Evolutionary conservation across 495 filamentous ascomycete species (phyloP).

Genomic region (Penicillium antarcticum): DNA sequence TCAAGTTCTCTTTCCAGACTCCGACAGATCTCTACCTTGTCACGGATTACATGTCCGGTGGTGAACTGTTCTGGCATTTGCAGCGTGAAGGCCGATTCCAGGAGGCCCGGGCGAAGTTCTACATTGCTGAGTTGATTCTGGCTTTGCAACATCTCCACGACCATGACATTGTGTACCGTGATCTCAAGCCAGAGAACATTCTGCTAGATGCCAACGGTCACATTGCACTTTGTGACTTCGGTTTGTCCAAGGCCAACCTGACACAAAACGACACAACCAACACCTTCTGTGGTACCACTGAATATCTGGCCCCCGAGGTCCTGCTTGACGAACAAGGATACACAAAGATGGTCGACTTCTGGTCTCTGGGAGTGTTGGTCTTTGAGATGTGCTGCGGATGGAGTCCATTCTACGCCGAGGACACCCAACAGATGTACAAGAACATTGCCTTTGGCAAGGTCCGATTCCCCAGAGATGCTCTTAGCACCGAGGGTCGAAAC

Average conservation of each 20-base stretch:
- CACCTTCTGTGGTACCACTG: constrained; percentile 97
- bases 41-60: constrained; percentile 99
- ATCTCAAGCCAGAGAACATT: constrained; percentile 85
- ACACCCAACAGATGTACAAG: constrained; percentile 99
- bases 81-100: constrained; percentile 97
- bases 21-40: constrained; percentile 95
- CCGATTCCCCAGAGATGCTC: constrained; percentile 88
- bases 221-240: constrained; percentile 84
- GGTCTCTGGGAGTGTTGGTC: constrained; percentile 95
- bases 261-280: constrained; percentile 96
- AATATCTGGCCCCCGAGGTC: constrained; percentile 95
- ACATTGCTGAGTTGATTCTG: constrained; percentile 95
- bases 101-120: constrained; percentile 94
- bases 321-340: constrained; percentile 96
- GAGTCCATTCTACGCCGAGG: constrained; percentile 98
- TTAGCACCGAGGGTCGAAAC: constrained; percentile 90
- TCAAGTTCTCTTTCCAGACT: constrained; percentile 99
- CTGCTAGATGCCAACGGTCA: constrained; percentile 80
- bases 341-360: constrained; percentile 99
- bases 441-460: constrained; percentile 99
- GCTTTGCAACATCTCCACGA: constrained; percentile 94
- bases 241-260: constrained; percentile 94
- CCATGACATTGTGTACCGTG: constrained; percentile 96
- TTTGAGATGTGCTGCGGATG: constrained; percentile 99
- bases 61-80: constrained; percentile 97